Conservation (phyloP, 306 rosid genomes). For the Sicyos baderoa region DNA sequence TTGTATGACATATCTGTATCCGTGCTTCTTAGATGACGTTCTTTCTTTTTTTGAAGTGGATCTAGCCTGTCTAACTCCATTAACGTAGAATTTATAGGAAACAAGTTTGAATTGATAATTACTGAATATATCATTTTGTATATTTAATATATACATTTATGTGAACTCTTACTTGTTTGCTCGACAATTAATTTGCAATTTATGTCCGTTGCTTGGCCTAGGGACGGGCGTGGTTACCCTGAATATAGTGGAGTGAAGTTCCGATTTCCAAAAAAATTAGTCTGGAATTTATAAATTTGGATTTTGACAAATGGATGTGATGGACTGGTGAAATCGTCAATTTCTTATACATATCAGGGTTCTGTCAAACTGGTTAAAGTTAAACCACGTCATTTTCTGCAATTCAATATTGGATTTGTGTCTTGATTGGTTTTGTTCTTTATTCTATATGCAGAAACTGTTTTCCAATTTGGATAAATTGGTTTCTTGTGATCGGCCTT, state of each 20-base stretch:
- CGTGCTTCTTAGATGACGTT: background rate
- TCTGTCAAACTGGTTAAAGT: background rate
- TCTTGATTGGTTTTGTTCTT: constrained; percentile 4
- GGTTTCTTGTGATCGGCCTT: constrained; percentile 62
- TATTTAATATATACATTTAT: background rate
- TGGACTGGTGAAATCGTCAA: background rate
- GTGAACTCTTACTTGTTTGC: background rate
- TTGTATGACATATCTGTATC: background rate
- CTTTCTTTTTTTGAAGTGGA: background rate
- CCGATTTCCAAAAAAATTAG: too few relatives aligned
- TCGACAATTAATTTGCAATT: background rate
- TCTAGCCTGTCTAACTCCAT: background rate
- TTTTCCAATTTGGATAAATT: constrained; percentile 70
- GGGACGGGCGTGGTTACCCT: too few relatives aligned
- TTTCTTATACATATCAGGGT: background rate
- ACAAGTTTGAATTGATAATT: background rate
- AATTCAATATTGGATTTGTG: background rate
- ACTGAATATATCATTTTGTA: background rate
- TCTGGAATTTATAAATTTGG: background rate
- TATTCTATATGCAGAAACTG: constrained; percentile 53
- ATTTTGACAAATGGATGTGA: background rate
- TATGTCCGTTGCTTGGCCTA: too few relatives aligned
- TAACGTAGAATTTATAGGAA: background rate
- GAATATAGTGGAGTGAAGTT: too few relatives aligned
- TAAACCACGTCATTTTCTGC: background rate